Percentiles rank a stretch among this genome's conserved stretches.
phyloP scores from a whole-genome alignment of 192 early-diverging fungal species.

The Lobosporangium transversale region DNA sequence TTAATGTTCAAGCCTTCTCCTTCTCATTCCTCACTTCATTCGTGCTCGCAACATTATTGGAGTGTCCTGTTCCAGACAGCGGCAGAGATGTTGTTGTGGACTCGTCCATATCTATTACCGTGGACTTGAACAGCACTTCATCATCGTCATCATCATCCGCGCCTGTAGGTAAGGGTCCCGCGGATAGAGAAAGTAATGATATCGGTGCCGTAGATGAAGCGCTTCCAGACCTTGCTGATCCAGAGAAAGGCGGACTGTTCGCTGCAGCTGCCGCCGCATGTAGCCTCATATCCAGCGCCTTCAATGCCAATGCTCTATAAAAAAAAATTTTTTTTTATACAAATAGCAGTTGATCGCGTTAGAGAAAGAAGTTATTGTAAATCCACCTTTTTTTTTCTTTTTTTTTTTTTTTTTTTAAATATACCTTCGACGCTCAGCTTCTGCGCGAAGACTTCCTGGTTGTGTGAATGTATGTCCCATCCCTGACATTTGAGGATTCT shows the following conservation, averaged over 20 bases:
- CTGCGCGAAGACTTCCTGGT: constrained; percentile 65
- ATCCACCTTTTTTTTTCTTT: too few species aligned
- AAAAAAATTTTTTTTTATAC: not conserved
- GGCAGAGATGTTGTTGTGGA: not conserved
- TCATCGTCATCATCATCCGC: constrained; percentile 20
- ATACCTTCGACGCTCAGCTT: constrained; percentile 74
- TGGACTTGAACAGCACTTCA: constrained; percentile 26
- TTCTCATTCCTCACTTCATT: not conserved
- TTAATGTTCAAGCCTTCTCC: too few species aligned
- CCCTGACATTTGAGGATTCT: constrained; percentile 49
- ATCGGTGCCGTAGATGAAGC: constrained; percentile 10
- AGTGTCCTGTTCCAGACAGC: too few species aligned
- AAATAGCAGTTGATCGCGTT: not conserved
- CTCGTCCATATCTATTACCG: constrained; percentile 11
- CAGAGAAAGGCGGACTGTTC: constrained; percentile 16
- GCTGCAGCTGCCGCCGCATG: constrained; percentile 40
- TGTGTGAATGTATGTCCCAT: constrained; percentile 48
- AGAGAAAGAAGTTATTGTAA: too few species aligned
- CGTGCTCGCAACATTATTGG: not conserved
- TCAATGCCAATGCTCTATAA: constrained; percentile 70
- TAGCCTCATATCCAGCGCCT: constrained; percentile 71
- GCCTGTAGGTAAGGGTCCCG: constrained; percentile 13
- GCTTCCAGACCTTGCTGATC: constrained; percentile 9
- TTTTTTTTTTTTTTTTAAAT: too few species aligned
- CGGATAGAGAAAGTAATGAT: constrained; percentile 25